Base-by-base conservation (phyloP, 192 early-diverging fungal species). In the Paraglomus occultum region DNA sequence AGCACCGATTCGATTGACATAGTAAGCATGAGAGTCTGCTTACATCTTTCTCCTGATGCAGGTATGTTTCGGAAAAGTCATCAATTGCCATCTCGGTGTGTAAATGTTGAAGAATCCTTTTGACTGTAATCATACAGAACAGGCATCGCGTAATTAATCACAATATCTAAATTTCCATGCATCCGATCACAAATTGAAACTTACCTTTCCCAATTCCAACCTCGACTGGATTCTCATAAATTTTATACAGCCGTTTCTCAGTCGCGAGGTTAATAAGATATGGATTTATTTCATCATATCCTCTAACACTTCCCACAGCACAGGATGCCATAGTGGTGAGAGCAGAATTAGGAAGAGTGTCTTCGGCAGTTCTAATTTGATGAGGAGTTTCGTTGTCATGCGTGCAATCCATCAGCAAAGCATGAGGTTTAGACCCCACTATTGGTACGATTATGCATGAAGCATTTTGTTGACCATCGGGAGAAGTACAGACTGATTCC, bases 391-490 rank as follows among this genome's bases (percentile, higher is more conserved):
- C 93, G 74, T 99, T 99, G 78, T 99, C 97, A 66, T 99, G 97
- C 11, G 97, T 98, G 83, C 95, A 98, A 77, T 99, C 97, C 89
- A 98, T 97, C 75, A 99, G 96, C 9, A 99, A 83, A 6, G 94
- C 94, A 70, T 98, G 96, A 5, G 96, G 94, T 17, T 77, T 77
- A 8, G 92, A 92, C 11, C 90, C 94, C 39, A 82, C 81, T 12
- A 95, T 74, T 15, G 93, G 82, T 10, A 92, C 85, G 4, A 96
- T 76, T 47, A 88, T 51, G 39, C 80, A 78, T 49, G 76, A 63
- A 2, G 80, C 55, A 4, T 71, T 68, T 6, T 70, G 64, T 6
- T 83, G 80, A 9, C 76, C 81, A 51, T 86, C 78, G 17, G 71
- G 76, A 31, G 45, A 40, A 5, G 61, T 73, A 73, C 77, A 83